Base-by-base conservation (phyloP, 225 moss, liverwort and hornwort genomes). In the Sphagnum tenellum region DNA sequence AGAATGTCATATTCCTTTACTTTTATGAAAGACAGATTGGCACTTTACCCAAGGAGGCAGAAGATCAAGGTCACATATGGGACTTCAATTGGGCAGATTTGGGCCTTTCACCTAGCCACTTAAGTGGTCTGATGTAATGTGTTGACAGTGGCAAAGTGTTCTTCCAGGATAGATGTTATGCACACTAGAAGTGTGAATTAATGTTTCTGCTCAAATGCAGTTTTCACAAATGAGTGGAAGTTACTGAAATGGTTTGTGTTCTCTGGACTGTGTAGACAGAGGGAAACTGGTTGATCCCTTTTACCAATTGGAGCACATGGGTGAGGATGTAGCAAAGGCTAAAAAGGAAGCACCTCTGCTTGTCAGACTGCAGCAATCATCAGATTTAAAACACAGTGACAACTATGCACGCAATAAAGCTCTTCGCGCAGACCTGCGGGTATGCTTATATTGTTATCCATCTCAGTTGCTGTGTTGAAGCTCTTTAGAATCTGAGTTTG, bases 211-310 rank as follows among this genome's bases (percentile, higher is more conserved):
- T 29, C 29, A 29, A 29, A 29, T 29, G 29, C 29, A 29, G 29
- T 29, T 29, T 29, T 29, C 29, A 29, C 12, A 46, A n/a, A 12
- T 48, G 45, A 70, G 57, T 12, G 3, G 3, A 50, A 44, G 46
- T 68, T 49, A 58, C 49, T 5, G 46, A 47, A 3, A 13, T 46
- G 11, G 47, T 9, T n/a, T 47, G 45, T 49, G 56, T 5, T 65
- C 55, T 65, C 29, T 29, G 29, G 56, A 54, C 52, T 72, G 48
- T 74, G 72, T 82, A 92, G 92, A 98, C 51, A 73, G 77, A 72
- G 90, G 84, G 59, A 93, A 93, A 78, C 79, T 98, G 67, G 84
- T 79, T 54, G 98, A 98, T 82, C 93, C 98, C 14, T 93, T 98
- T 79, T 98, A 70, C 63, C 81, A 76, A 65, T 72, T 98, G 75